Evolutionary conservation across 1,284 basidiomycete genomes (phyloP), one percentile per base, ranked within the genome.

Genomic region (Macrocystidia cucumis): DNA sequence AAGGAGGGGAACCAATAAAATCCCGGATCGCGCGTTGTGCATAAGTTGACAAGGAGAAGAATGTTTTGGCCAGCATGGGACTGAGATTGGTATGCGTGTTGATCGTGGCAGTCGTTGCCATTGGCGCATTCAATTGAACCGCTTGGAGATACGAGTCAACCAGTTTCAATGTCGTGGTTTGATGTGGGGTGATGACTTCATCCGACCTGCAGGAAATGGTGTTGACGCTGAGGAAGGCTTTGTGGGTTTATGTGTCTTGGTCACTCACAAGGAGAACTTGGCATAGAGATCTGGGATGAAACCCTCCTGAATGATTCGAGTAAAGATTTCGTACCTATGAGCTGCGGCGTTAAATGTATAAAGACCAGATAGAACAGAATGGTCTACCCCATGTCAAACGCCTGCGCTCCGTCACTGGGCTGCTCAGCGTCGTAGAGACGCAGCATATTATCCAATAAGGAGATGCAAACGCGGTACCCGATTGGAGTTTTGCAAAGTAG

Each of bases 161-260:
- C 4, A 92, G 63, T 57, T 91, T 92, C 38, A 93, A 70, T n/a
- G 92, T 59, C 8, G 75, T 83, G 1, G 78, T 89, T 56, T 92
- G 90, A 46, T 83, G 78, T 1, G 88, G 86, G 2, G 84, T 76
- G 26, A 91, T 71, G n/a, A 78, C 65, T 56, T 91, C 88, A 31
- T 70, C 74, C 17, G 62, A 45, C 42, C 86, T 89, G 51, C 24
- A 32, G 29, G 32, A 34, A 29, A 35, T 32, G 22, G 40, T 39
- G 37, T 44, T 44, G 43, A 37, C 38, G 24, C 34, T 19, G 9
- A 18, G 37, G 28, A 32, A 20, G 17, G 29, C 9, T 8, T 18
- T 14, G 6, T 11, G 8, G 28, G 23, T 18, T 22, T 34, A 21
- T 14, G 32, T 29, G 25, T 17, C 34, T 36, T 28, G 21, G 27